phyloP scores from a whole-genome alignment of 352 stramenopile genomes.

The Blastocystis sp. region DNA sequence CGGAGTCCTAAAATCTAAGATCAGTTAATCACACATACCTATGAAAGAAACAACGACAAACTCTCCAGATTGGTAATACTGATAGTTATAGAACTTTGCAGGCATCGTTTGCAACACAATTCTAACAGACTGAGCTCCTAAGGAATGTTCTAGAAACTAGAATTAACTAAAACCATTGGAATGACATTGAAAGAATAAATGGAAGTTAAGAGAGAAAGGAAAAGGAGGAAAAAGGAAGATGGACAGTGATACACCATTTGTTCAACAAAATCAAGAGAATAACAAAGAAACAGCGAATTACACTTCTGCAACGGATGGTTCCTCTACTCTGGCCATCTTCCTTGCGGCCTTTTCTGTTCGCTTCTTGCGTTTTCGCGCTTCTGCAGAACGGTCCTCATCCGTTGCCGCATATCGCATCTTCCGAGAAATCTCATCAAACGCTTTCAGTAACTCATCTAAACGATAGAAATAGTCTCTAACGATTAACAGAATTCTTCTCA shows the following conservation, averaged over 20 bases:
- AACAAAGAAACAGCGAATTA: not conserved
- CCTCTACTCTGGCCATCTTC: not conserved
- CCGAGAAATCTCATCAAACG: constrained; percentile 6
- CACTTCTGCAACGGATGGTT: not conserved
- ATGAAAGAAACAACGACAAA: constrained; percentile 56
- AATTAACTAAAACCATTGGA: no score
- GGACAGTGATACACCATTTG: no score
- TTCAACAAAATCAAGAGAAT: not conserved
- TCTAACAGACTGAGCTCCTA: not conserved
- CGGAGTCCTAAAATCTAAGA: not conserved
- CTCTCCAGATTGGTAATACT: constrained; percentile 59
- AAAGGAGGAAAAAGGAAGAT: no score
- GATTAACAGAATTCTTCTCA: not conserved
- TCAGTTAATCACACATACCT: not conserved
- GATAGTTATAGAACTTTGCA: constrained; percentile 39
- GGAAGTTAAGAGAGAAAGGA: no score
- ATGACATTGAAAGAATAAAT: no score
- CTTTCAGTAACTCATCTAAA: not conserved
- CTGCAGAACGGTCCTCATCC: not conserved
- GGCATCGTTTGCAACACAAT: not conserved
- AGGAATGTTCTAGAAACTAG: constrained; percentile 54
- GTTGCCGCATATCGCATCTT: not conserved
- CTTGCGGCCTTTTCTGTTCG: not conserved
- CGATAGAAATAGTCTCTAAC: constrained; percentile 22
- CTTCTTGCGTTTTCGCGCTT: not conserved